phyloP scores from a whole-genome alignment of 164 flowering plant genomes.

The Nymphaea colorata region DNA sequence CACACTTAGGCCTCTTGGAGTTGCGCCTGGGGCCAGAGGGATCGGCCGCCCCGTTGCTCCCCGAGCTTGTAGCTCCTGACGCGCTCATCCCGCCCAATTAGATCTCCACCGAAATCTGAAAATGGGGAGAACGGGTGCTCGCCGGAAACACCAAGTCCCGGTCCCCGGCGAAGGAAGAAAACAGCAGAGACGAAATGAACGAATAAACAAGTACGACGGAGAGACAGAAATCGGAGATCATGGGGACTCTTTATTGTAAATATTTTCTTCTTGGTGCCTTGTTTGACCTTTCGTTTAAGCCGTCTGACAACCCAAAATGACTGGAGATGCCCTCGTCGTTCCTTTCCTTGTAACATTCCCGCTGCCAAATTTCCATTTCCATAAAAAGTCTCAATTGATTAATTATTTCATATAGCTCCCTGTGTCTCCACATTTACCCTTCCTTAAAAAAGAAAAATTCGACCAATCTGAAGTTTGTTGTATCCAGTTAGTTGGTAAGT shows the following conservation, averaged over 20 bases:
- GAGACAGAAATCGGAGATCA: neutral
- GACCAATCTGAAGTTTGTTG: no score
- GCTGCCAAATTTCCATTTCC: no score
- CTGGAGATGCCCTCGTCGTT: no score
- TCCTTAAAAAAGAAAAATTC: no score
- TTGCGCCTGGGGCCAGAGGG: neutral
- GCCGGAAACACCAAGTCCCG: neutral
- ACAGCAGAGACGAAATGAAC: no score
- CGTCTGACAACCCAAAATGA: no score
- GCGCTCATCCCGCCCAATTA: neutral
- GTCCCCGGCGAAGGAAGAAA: neutral
- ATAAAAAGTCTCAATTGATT: no score
- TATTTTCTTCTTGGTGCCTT: neutral
- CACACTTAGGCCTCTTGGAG: constrained; percentile 1
- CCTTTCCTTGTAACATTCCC: no score
- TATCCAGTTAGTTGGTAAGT: no score
- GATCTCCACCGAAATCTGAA: neutral
- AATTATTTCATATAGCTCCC: no score
- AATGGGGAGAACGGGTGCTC: neutral
- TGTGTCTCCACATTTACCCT: no score
- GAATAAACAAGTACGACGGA: neutral
- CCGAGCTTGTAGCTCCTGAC: neutral
- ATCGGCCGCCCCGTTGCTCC: neutral
- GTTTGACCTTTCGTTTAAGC: no score
- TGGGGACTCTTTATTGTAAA: neutral